Conservation (phyloP, 2,329 filamentous ascomycete genomes). For the Exophiala viscosa region DNA sequence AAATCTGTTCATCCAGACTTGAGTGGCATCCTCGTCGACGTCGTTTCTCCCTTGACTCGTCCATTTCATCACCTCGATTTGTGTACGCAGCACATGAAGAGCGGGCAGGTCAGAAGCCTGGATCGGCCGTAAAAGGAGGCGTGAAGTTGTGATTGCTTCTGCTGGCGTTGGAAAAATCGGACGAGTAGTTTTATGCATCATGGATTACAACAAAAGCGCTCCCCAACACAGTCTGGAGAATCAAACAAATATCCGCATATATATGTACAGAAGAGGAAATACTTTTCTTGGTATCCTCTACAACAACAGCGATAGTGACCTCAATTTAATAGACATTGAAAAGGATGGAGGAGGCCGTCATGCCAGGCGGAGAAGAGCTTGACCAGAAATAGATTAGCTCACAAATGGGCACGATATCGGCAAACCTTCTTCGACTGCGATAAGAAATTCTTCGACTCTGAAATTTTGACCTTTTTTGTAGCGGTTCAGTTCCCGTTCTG, state of each 20-base stretch:
- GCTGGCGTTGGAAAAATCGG: slow-evolving; percentile 39
- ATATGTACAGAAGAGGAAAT: no score
- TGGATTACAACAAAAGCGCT: no score
- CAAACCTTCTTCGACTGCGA: not conserved
- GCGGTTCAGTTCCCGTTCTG: slow-evolving; percentile 18
- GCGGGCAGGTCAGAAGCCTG: slow-evolving; percentile 49
- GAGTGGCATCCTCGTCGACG: slow-evolving; percentile 44
- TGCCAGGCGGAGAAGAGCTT: no score
- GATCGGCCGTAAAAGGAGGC: slow-evolving; percentile 55
- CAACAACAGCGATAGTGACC: no score
- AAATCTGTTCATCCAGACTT: slow-evolving; percentile 38
- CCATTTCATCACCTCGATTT: slow-evolving; percentile 62
- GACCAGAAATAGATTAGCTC: no score
- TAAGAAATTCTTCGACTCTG: slow-evolving; percentile 5
- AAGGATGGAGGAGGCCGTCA: no score
- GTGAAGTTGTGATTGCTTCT: slow-evolving; percentile 46
- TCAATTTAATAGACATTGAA: no score
- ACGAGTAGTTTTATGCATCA: slow-evolving; percentile 42
- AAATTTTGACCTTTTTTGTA: slow-evolving; percentile 15
- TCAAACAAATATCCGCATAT: no score
- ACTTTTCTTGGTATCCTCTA: no score
- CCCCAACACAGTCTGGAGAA: no score
- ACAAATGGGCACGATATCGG: no score
- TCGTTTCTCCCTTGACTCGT: slow-evolving; percentile 47
- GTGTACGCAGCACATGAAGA: slow-evolving; percentile 52